Evolutionary conservation across 345 rosid genomes (phyloP).

Genomic region (Triadica sebifera): DNA sequence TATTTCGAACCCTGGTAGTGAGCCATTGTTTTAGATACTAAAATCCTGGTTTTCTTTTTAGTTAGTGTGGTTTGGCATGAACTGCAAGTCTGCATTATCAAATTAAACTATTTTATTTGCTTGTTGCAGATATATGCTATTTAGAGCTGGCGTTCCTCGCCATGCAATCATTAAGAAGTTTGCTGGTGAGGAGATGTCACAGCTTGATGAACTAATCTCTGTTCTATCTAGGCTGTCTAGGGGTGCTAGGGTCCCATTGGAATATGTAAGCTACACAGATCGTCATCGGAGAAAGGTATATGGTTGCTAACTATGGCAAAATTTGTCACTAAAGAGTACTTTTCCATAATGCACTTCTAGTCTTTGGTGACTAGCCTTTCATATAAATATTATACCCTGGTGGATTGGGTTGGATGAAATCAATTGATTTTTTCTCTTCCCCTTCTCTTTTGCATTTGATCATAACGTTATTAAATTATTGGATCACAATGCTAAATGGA

Average conservation of each 20-base stretch:
- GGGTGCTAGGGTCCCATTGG: slow-evolving; percentile 92
- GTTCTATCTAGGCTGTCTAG: slow-evolving; percentile 63
- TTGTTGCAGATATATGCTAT: slow-evolving; percentile 69
- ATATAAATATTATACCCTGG: not conserved
- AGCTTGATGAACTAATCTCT: slow-evolving; percentile 60
- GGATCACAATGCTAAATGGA: not conserved
- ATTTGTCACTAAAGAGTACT: slow-evolving; percentile 20
- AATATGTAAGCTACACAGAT: slow-evolving; percentile 74
- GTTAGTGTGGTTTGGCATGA: too few relatives aligned
- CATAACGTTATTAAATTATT: not conserved
- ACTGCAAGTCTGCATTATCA: slow-evolving; percentile 6
- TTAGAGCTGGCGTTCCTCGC: slow-evolving; percentile 91
- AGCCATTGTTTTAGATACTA: too few relatives aligned
- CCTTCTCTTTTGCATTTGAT: too few relatives aligned
- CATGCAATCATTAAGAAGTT: slow-evolving; percentile 94
- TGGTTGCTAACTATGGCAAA: not conserved
- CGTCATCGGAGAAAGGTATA: slow-evolving; percentile 93
- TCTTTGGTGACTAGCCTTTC: not conserved
- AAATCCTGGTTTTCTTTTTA: not conserved
- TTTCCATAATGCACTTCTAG: too few relatives aligned
- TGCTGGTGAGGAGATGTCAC: slow-evolving; percentile 76
- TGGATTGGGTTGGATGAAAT: not conserved
- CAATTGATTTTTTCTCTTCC: not conserved
- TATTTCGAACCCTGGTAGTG: too few relatives aligned
- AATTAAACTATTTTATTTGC: not conserved